These are phyloP conservation scores for Aureobasidium subglaciale DNA, from an alignment of 2,329 filamentous ascomycete genomes.

Conservation along the genomic window DNA sequence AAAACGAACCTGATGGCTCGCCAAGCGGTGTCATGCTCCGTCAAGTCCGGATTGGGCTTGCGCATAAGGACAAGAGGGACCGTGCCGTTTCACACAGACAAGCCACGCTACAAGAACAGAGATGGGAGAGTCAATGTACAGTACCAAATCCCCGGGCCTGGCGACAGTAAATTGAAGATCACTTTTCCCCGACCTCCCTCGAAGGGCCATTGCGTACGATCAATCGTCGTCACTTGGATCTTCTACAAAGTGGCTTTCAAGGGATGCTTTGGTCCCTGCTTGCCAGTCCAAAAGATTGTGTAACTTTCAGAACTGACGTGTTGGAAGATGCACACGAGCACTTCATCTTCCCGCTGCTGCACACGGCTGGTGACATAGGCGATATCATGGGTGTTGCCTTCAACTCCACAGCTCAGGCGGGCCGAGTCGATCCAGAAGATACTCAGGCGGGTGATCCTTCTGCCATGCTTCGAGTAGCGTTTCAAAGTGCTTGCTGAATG, in stretches of 20 bases:
- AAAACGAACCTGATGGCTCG: background rate
- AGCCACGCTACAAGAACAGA: conserved; percentile 13
- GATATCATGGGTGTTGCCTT: background rate
- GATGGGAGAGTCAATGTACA: background rate
- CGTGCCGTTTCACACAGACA: conserved; percentile 1
- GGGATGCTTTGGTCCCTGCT: conserved; percentile 4
- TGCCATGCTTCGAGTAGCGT: conserved; percentile 10
- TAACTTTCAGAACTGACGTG: conserved; percentile 7
- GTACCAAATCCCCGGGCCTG: conserved; percentile 8
- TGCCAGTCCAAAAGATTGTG: background rate
- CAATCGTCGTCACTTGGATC: background rate
- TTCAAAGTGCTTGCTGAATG: conserved; percentile 14
- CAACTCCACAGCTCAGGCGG: conserved; percentile 14
- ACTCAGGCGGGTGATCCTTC: conserved; percentile 3
- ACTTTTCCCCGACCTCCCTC: conserved; percentile 2
- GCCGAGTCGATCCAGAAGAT: conserved; percentile 10
- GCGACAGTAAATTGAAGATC: conserved; percentile 1
- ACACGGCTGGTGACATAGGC: conserved; percentile 7
- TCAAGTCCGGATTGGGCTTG: conserved; percentile 2
- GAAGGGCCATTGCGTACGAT: background rate
- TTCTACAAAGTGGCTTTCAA: background rate
- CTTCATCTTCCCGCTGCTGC: background rate
- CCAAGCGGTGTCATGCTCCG: conserved; percentile 11
- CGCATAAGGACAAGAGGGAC: background rate
- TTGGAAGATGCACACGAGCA: conserved; percentile 4